These are phyloP conservation scores for Rosa rugosa DNA, from an alignment of 306 rosid species.

Conservation along the genomic window DNA sequence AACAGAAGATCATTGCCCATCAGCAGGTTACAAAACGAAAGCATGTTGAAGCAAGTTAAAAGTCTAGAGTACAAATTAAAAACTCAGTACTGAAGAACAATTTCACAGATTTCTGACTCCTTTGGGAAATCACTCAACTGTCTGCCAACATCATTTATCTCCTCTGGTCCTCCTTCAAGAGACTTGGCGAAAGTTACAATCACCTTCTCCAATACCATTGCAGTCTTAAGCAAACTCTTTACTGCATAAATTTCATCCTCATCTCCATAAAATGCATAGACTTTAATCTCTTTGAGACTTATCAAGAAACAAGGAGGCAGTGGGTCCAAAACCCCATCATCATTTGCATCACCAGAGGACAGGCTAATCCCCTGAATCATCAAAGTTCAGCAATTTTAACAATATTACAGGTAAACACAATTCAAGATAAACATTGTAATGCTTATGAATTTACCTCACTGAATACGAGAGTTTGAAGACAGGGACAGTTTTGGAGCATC, in stretches of 20 bases:
- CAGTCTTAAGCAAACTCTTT: slow-evolving; percentile 4
- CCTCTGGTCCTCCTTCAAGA: background rate
- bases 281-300: background rate
- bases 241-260: background rate
- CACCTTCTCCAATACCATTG: slow-evolving; percentile 4
- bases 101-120: background rate
- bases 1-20: too few species aligned
- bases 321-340: background rate
- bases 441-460: background rate
- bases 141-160: background rate
- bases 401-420: background rate
- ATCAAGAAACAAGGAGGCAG: background rate
- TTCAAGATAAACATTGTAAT: background rate
- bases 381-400: background rate
- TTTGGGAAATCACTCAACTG: background rate
- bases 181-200: background rate
- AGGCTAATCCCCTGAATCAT: background rate
- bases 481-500: background rate
- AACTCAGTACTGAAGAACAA: background rate
- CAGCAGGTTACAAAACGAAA: too few species aligned
- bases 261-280: background rate
- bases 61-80: too few species aligned
- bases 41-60: too few species aligned
- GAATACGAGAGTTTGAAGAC: background rate
- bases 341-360: background rate